phyloP scores from a whole-genome alignment of 208 protist genomes.

The Naegleria lovaniensis region DNA sequence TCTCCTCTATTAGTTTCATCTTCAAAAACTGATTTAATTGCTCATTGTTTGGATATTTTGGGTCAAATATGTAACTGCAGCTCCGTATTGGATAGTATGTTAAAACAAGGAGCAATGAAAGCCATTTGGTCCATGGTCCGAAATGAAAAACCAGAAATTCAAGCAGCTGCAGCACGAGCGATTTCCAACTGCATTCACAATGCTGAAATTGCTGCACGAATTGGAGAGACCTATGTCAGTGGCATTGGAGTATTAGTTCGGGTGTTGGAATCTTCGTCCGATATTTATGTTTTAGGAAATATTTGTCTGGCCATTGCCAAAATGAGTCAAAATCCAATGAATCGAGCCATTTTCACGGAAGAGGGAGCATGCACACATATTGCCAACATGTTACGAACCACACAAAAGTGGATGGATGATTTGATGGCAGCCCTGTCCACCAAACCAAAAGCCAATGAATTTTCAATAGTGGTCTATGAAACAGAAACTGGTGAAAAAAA shows the following conservation, averaged over 20 bases:
- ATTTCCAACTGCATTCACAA: constrained; percentile 13
- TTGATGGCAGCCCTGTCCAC: neutral
- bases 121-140: neutral
- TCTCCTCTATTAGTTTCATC: neutral
- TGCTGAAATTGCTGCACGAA: neutral
- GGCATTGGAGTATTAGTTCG: neutral
- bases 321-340: neutral
- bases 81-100: neutral
- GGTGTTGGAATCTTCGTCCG: neutral
- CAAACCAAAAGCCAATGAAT: neutral
- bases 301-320: neutral
- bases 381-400: neutral
- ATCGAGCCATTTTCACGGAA: neutral
- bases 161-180: neutral
- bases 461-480: neutral
- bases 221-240: constrained; percentile 7
- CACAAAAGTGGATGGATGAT: neutral
- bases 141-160: constrained; percentile 1
- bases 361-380: neutral
- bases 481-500: neutral
- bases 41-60: constrained; percentile 4
- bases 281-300: neutral
- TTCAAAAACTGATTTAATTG: neutral
- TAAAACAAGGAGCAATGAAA: neutral
- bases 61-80: neutral